These are phyloP conservation scores for Aschersonia sp. DNA, from an alignment of 2,329 filamentous ascomycete species.

Conservation along the genomic window DNA sequence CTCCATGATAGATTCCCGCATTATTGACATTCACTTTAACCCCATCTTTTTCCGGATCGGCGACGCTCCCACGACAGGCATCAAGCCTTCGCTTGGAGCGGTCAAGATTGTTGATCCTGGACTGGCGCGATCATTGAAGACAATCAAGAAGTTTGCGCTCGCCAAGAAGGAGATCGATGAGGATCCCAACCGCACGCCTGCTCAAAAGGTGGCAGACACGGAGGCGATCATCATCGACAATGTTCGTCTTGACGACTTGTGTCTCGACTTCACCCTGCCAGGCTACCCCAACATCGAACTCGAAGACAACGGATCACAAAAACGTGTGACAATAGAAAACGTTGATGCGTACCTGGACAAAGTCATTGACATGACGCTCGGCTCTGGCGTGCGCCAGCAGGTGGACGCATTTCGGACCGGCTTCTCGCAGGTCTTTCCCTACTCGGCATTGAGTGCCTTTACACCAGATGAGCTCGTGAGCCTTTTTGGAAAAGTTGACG, in stretches of 20 bases:
- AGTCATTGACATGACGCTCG: slow-evolving; percentile 83
- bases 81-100: slow-evolving; percentile 74
- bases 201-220: slow-evolving; percentile 57
- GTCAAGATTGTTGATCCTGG: slow-evolving; percentile 81
- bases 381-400: slow-evolving; percentile 75
- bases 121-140: slow-evolving; percentile 69
- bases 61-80: slow-evolving; percentile 43
- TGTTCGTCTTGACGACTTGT: slow-evolving; percentile 70
- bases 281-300: slow-evolving; percentile 83
- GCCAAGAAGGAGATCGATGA: slow-evolving; percentile 74
- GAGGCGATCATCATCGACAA: slow-evolving; percentile 60
- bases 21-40: slow-evolving; percentile 96
- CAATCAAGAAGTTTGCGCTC: slow-evolving; percentile 73
- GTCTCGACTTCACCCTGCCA: slow-evolving; percentile 86
- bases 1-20: slow-evolving; percentile 95
- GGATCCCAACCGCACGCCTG: slow-evolving; percentile 46
- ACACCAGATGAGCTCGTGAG: slow-evolving; percentile 91
- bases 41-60: slow-evolving; percentile 94
- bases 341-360: slow-evolving; percentile 78
- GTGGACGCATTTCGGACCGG: slow-evolving; percentile 81
- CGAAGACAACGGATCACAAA: slow-evolving; percentile 57
- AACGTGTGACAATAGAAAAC: slow-evolving; percentile 73
- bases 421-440: slow-evolving; percentile 94
- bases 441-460: slow-evolving; percentile 80
- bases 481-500: slow-evolving; percentile 81